These are phyloP conservation scores for Mycocentrospora acerina DNA, from an alignment of 2,329 filamentous ascomycete species.

Conservation along the genomic window DNA sequence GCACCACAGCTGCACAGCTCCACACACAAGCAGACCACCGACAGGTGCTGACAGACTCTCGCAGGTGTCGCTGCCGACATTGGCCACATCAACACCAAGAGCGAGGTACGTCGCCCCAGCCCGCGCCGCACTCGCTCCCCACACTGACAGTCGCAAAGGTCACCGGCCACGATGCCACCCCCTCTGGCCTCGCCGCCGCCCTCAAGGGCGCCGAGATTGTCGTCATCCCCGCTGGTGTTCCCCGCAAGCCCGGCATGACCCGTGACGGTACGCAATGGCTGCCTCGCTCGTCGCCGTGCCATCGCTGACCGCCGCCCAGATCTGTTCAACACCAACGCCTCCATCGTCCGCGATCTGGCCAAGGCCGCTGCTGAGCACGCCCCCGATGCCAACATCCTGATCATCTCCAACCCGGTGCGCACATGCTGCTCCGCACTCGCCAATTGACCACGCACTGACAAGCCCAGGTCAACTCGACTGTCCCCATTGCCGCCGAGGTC, in stretches of 20 bases:
- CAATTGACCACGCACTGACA: conserved; percentile 8
- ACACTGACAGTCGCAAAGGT: conserved; percentile 54
- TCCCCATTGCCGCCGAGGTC: conserved; percentile 95
- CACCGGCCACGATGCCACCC: conserved; percentile 80
- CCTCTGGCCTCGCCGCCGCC: conserved; percentile 72
- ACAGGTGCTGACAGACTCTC: conserved; percentile 19
- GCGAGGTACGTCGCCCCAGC: conserved; percentile 53
- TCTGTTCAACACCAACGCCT: conserved; percentile 99
- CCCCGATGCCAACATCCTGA: conserved; percentile 90
- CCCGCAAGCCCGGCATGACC: conserved; percentile 99
- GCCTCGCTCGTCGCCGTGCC: not conserved
- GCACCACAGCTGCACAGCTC: no score
- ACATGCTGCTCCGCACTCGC: not conserved
- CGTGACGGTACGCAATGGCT: conserved; percentile 68
- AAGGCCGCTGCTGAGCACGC: conserved; percentile 87
- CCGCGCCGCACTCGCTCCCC: conserved; percentile 6
- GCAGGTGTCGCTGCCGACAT: conserved; percentile 96
- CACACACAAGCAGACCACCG: not conserved
- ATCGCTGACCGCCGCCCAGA: conserved; percentile 56
- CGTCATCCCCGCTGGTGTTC: conserved; percentile 96
- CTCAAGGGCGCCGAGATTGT: conserved; percentile 91
- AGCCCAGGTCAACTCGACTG: conserved; percentile 86
- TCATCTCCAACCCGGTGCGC: conserved; percentile 93
- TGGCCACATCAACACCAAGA: conserved; percentile 99
- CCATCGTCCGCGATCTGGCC: conserved; percentile 96